phyloP scores from a whole-genome alignment of 148 eudicot genomes.

The Hydrangea macrophylla region DNA sequence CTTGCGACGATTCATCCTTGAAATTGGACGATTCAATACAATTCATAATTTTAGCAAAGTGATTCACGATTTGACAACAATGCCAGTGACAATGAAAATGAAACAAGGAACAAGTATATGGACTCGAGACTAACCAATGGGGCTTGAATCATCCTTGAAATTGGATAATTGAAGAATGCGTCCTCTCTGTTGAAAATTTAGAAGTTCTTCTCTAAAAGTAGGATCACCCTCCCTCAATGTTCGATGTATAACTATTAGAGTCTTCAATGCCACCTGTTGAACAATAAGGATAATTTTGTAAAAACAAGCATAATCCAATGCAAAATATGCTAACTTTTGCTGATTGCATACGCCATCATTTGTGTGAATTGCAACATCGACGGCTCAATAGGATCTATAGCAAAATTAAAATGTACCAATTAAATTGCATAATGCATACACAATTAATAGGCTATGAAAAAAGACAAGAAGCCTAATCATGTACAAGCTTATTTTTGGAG shows the following conservation, averaged over 20 bases:
- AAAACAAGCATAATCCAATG: background rate
- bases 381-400: background rate
- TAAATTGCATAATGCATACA: background rate
- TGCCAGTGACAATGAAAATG: background rate
- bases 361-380: background rate
- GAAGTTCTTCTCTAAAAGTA: conserved; percentile 87
- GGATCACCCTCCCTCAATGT: conserved; percentile 95
- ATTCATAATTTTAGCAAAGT: too few species aligned
- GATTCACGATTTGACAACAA: too few species aligned
- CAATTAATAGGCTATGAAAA: background rate
- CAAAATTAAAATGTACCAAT: background rate
- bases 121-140: conserved; percentile 56
- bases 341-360: background rate
- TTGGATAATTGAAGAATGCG: conserved; percentile 77
- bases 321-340: background rate
- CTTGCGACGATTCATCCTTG: too few species aligned
- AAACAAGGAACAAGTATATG: background rate
- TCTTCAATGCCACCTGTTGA: conserved; percentile 92
- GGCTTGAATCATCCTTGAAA: conserved; percentile 97
- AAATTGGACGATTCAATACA: too few species aligned
- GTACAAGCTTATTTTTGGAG: too few species aligned
- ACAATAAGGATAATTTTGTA: background rate
- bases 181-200: conserved; percentile 82
- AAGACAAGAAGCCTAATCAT: too few species aligned
- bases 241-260: conserved; percentile 86